Conservation (phyloP, 441 rosid genomes). For the Pelargonium australe region DNA sequence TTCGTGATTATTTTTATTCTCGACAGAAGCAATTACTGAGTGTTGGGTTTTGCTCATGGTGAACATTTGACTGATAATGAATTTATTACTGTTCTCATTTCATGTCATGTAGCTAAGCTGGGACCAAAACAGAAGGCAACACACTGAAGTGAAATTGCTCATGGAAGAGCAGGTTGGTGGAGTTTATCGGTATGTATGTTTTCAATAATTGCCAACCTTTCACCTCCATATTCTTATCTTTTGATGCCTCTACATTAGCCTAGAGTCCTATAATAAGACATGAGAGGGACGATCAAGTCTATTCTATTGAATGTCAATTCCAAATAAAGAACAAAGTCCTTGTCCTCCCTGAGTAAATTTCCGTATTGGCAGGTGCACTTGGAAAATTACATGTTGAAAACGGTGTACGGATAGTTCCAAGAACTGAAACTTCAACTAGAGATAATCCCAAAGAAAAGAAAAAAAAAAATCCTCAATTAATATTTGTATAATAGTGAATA, state of each 20-base stretch:
- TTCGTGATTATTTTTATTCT: not conserved
- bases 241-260: not conserved
- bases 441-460: not conserved
- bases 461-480: not conserved
- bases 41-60: not conserved
- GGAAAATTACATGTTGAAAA: not conserved
- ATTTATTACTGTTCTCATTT: not conserved
- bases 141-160: not conserved
- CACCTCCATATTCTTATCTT: not conserved
- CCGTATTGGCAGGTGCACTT: constrained; percentile 1
- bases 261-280: not conserved
- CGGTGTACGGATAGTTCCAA: not conserved
- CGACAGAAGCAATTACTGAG: not conserved
- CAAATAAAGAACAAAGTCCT: too few species aligned
- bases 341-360: not conserved
- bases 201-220: too few species aligned
- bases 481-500: not conserved
- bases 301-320: not conserved
- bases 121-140: not conserved
- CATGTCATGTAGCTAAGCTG: not conserved
- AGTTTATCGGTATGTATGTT: not conserved
- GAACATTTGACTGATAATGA: not conserved
- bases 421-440: not conserved
- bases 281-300: not conserved
- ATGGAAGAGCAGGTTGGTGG: not conserved